Base-by-base conservation (phyloP, 2,329 filamentous ascomycete species). In the Aspergillus spinulosporus region DNA sequence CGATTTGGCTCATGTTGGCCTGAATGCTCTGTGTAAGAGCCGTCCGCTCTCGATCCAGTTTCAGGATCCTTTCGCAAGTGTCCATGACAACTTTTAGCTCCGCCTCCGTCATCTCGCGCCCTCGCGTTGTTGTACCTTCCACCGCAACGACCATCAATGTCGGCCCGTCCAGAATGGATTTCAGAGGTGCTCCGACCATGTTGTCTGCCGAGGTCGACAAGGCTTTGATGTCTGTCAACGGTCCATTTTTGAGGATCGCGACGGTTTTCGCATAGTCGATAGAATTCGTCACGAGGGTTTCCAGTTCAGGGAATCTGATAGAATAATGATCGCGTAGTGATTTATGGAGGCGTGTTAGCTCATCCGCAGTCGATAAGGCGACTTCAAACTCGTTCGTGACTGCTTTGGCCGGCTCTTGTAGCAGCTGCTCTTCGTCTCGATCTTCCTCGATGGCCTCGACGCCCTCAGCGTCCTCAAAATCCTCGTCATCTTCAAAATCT, bases 321-420 rank as follows among this genome's bases (percentile, higher is more conserved):
- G 92, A 96, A 77, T 99, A 99, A 75, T 97, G 91, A 68, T 99
- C 94, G 68, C 93, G 86, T 58, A 97, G 91, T 73, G 91, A 95
- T 76, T 99, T 99, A 80, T 99, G 94, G 21, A 97, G 90, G 5
- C 94, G 83, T 34, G 89, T 89, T 45, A 97, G 89, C 73, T 97
- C 93, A 69, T 90, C 90, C 64, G 96, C 92, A 64, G 97, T 97
- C 61, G 89, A 88, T 5, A 93, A 95, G 0, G 94, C 96, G 5
- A 96, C 92, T 71, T 95, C 90, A 44, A 94, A 85, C 66, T 88
- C 88, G 51, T 87, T 84, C 71, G 93, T 90, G 59, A 87, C 82
- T 60, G 88, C 86, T 63, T 89, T 85, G 39, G 64, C 86, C 82
- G 58, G 86, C 84, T 76, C 76, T 45, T 77, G 74, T 43, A 80